Evolutionary conservation across 2,329 filamentous ascomycete genomes (phyloP).

Genomic region (Monosporascus sp.): DNA sequence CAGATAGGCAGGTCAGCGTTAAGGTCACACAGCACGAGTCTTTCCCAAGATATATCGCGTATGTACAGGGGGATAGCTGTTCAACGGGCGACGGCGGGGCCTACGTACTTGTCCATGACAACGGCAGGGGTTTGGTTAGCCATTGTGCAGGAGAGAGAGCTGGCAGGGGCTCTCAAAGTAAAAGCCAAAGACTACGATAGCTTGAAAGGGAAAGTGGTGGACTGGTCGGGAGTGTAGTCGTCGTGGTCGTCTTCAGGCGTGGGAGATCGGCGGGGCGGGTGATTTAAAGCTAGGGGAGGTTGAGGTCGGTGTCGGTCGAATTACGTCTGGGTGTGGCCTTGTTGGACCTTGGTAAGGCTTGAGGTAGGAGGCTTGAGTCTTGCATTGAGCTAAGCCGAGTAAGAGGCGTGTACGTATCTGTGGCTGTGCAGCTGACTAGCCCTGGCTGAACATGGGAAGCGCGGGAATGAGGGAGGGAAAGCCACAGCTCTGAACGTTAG

Average conservation of each 20-base stretch:
- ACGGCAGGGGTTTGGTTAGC: conserved; percentile 98
- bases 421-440: too few relatives aligned
- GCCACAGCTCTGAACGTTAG: too few relatives aligned
- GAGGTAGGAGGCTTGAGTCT: neutral
- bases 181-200: neutral
- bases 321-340: too few relatives aligned
- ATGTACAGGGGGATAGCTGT: neutral
- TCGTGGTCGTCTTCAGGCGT: too few relatives aligned
- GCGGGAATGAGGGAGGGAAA: too few relatives aligned
- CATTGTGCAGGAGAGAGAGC: conserved; percentile 53
- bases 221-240: too few relatives aligned
- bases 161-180: conserved; percentile 5
- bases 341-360: neutral
- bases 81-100: conserved; percentile 28
- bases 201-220: too few relatives aligned
- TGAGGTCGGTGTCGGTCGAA: too few relatives aligned
- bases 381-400: neutral
- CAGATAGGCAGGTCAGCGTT: conserved; percentile 34
- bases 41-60: neutral
- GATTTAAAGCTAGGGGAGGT: neutral
- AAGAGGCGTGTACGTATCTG: too few relatives aligned
- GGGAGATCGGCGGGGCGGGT: neutral
- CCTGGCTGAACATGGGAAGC: too few relatives aligned
- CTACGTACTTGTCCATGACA: conserved; percentile 99
- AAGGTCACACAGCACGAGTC: conserved; percentile 15